phyloP scores from a whole-genome alignment of 768 basidiomycete genomes.

The Trametes villosa region DNA sequence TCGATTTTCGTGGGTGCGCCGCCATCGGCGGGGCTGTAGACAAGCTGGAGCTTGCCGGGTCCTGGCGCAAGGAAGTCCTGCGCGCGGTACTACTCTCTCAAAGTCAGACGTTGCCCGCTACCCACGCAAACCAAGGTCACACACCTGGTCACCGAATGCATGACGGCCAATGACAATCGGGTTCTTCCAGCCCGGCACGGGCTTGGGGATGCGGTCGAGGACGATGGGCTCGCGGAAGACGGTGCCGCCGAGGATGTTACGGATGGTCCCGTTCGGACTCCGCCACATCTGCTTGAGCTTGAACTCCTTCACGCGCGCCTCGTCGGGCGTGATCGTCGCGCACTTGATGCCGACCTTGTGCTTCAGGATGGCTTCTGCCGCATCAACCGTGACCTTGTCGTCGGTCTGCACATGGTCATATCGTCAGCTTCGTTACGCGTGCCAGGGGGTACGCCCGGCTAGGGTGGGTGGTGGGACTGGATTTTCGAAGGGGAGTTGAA shows the following conservation, averaged over 20 bases:
- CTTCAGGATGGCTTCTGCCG: constrained; percentile 92
- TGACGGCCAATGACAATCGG: constrained; percentile 97
- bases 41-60: constrained; percentile 90
- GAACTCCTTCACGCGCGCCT: constrained; percentile 95
- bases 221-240: constrained; percentile 99
- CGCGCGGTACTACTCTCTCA: constrained; percentile 72
- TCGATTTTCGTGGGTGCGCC: constrained; percentile 67
- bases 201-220: constrained; percentile 85
- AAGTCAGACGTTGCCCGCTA: neutral
- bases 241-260: constrained; percentile 97
- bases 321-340: constrained; percentile 98
- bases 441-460: too few species aligned
- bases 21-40: constrained; percentile 85
- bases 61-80: constrained; percentile 93
- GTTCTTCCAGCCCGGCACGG: constrained; percentile 95
- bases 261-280: constrained; percentile 96
- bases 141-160: constrained; percentile 93
- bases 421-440: neutral
- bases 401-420: constrained; percentile 62
- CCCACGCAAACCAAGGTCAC: constrained; percentile 24
- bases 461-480: too few species aligned
- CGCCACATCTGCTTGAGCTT: constrained; percentile 99
- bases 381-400: constrained; percentile 91
- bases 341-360: constrained; percentile 99
- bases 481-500: constrained; percentile 1